Evolutionary conservation across 345 rosid species (phyloP).

Genomic region (Salix dunnii): DNA sequence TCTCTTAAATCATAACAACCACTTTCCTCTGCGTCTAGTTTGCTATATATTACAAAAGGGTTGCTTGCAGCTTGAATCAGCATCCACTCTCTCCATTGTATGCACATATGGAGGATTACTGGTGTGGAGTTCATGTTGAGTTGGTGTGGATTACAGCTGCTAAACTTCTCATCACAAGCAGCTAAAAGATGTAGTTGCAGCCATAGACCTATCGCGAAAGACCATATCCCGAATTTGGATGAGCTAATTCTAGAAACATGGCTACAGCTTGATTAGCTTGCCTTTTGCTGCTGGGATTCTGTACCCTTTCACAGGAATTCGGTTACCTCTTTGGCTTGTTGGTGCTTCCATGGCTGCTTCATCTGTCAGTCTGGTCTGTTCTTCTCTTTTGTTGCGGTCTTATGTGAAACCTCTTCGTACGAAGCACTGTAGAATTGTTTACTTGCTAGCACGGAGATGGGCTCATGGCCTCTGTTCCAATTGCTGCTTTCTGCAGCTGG

Average conservation of each 20-base stretch:
- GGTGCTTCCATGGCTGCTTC: slow-evolving; percentile 1
- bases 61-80: too few species aligned
- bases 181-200: not conserved
- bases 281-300: slow-evolving; percentile 9
- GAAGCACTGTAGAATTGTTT: not conserved
- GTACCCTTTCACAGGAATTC: not conserved
- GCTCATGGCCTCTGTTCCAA: not conserved
- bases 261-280: not conserved
- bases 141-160: slow-evolving; percentile 1
- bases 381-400: not conserved
- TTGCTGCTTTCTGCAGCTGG: not conserved
- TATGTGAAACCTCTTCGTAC: not conserved
- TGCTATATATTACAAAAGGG: too few species aligned
- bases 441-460: not conserved
- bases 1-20: too few species aligned
- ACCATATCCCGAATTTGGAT: not conserved
- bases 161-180: not conserved
- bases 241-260: not conserved
- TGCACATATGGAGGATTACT: not conserved
- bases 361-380: not conserved
- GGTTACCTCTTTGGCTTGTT: not conserved
- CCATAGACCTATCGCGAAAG: not conserved
- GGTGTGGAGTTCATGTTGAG: slow-evolving; percentile 1
- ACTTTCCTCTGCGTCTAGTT: too few species aligned
- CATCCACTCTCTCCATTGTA: too few species aligned